Base-by-base conservation (phyloP, 2,329 filamentous ascomycete species). In the Cryphonectria parasitica region DNA sequence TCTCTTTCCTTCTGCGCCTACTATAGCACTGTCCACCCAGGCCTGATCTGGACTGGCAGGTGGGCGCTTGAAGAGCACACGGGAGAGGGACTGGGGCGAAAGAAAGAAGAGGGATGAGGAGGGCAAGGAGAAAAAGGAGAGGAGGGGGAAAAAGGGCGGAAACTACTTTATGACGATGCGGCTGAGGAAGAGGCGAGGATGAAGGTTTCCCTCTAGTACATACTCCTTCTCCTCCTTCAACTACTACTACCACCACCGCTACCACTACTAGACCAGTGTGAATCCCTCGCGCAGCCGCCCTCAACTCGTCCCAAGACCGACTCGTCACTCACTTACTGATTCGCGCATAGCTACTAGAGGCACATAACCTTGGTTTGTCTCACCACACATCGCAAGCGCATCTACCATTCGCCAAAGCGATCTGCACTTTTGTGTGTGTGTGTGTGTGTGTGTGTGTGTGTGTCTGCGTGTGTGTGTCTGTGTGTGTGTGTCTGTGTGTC, bases 41-140 rank as follows among this genome's bases (percentile, higher is more conserved):
- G n/a, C 54, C 54, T 58, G 54, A 17, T 58, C 54, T 17, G 15
- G 28, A 58, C 13, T 34, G 54, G 54, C 54, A 62, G 60, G 60
- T 39, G 10, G 34, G 34, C 22, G 54, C 60, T 19, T 58, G 25
- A 19, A 31, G 54, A 58, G 31, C 54, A 19, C 54, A 58, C 60
- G 22, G 17, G 17, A 34, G 13, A 13, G 2, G n/a, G 28, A 11
- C n/a, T 22, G 19, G 34, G 58, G 28, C 58, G 58, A 1, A 31
- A 34, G 19, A 31, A 60, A n/a, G 10, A 39, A 19, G 22, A 15
- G 1, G 13, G 25, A 6, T 8, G 34, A 19, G 28, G 36, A 36
- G 3, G 58, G 17, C 28, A 36, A 39, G 31, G 4, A 11, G 22
- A 39, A 61, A 39, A 39, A 28, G 36, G 8, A 22, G 4, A 11